These are phyloP conservation scores for Puccinia horiana DNA, from an alignment of 1,284 basidiomycete genomes.

Conservation along the genomic window DNA sequence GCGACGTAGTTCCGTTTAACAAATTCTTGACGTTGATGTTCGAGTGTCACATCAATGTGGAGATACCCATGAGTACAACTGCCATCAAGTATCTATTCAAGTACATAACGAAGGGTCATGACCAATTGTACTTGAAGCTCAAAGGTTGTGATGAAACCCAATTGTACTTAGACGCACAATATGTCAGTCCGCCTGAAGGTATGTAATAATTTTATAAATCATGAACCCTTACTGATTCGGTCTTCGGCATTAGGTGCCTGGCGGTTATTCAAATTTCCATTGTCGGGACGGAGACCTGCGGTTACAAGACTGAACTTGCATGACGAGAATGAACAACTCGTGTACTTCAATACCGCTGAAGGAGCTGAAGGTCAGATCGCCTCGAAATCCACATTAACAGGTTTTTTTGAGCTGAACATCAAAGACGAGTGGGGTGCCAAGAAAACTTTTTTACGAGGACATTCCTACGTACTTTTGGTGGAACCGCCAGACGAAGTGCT, in stretches of 20 bases:
- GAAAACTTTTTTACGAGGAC: not conserved
- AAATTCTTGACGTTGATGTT: not conserved
- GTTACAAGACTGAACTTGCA: not conserved
- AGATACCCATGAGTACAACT: too few relatives aligned
- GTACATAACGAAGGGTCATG: conserved; percentile 34
- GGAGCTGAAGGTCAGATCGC: not conserved
- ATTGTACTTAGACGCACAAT: not conserved
- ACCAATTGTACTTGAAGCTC: not conserved
- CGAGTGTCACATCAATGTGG: too few relatives aligned
- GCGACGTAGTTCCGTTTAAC: not conserved
- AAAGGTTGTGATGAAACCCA: not conserved
- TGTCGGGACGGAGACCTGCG: conserved; percentile 53
- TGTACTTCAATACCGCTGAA: not conserved
- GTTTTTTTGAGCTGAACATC: not conserved
- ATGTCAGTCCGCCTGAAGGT: conserved; percentile 27
- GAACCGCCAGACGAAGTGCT: not conserved
- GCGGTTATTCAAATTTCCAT: conserved; percentile 59
- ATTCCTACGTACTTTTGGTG: conserved; percentile 20
- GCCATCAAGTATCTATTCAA: conserved; percentile 34
- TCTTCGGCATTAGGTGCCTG: conserved; percentile 55
- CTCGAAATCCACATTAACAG: not conserved
- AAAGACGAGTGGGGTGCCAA: not conserved
- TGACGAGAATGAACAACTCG: not conserved
- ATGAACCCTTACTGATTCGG: not conserved
- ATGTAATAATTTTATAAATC: not conserved